Percentiles rank a stretch among this genome's conserved stretches.
Evolutionary conservation across 2,329 filamentous ascomycete species (phyloP).

Genomic region (Fusarium mexicanum): DNA sequence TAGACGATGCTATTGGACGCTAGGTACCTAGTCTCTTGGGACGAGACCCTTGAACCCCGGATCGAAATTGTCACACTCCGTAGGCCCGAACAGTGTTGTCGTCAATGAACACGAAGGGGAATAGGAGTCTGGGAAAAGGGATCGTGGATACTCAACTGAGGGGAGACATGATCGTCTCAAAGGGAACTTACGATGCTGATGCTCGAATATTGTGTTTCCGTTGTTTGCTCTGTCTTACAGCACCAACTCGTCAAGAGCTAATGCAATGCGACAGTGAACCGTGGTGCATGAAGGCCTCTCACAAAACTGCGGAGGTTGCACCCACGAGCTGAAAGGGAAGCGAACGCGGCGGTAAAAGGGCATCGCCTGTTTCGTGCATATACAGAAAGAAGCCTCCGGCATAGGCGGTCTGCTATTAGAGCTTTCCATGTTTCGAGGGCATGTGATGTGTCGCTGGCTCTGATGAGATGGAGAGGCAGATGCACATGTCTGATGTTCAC

Average conservation of each 20-base stretch:
- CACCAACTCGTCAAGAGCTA: not conserved
- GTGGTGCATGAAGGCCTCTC: conserved; percentile 10
- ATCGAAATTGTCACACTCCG: not conserved
- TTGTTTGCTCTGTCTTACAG: not conserved
- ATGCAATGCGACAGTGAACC: conserved; percentile 12
- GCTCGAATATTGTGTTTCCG: not conserved
- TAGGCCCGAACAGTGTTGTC: not conserved
- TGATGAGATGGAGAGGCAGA: not conserved
- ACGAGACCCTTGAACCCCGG: conserved; percentile 22
- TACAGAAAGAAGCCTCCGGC: not conserved
- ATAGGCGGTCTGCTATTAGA: conserved; percentile 1
- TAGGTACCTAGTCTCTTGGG: not conserved
- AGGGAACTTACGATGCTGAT: not conserved
- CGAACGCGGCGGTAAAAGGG: conserved; percentile 8
- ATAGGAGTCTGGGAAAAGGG: not conserved
- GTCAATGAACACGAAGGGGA: not conserved
- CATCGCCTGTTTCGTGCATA: conserved; percentile 25
- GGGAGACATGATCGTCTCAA: not conserved
- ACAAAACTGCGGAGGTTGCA: conserved; percentile 16
- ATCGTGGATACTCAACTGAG: not conserved
- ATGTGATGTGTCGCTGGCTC: not conserved
- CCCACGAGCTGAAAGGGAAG: conserved; percentile 3
- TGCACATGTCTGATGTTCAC: not conserved
- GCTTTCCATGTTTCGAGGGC: not conserved
- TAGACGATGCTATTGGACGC: not conserved